phyloP scores from a whole-genome alignment of 192 early-diverging fungal species.

The Coemansia sp. region DNA sequence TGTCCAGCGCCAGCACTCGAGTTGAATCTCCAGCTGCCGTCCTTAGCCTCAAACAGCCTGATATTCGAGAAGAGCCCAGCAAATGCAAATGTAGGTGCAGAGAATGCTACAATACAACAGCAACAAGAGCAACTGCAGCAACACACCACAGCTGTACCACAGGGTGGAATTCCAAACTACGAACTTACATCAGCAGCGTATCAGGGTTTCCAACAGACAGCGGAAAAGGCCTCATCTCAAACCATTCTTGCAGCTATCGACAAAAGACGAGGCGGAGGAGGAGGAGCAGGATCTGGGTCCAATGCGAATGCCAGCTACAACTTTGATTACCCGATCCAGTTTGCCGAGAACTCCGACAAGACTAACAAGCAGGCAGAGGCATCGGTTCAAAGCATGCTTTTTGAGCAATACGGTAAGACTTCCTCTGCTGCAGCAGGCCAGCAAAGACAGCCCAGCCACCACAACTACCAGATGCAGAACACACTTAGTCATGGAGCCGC shows the following conservation, averaged over 20 bases:
- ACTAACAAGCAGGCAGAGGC: background rate
- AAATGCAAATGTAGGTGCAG: background rate
- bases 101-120: background rate
- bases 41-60: constrained; percentile 11
- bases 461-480: background rate
- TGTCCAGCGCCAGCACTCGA: constrained; percentile 40
- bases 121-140: constrained; percentile 6
- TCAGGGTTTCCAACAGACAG: background rate
- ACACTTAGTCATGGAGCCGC: background rate
- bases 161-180: background rate
- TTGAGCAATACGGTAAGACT: constrained; percentile 8
- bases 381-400: constrained; percentile 2
- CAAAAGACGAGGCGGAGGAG: background rate
- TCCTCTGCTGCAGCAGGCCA: background rate
- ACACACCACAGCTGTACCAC: background rate
- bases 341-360: constrained; percentile 6
- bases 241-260: constrained; percentile 7
- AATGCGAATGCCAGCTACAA: constrained; percentile 9
- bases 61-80: constrained; percentile 1
- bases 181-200: background rate
- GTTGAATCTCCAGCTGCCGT: constrained; percentile 36
- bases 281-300: background rate
- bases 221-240: background rate
- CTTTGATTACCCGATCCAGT: constrained; percentile 20
- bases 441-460: background rate